Base-by-base conservation (phyloP, 495 filamentous ascomycete species). In the Cercophora samala region DNA sequence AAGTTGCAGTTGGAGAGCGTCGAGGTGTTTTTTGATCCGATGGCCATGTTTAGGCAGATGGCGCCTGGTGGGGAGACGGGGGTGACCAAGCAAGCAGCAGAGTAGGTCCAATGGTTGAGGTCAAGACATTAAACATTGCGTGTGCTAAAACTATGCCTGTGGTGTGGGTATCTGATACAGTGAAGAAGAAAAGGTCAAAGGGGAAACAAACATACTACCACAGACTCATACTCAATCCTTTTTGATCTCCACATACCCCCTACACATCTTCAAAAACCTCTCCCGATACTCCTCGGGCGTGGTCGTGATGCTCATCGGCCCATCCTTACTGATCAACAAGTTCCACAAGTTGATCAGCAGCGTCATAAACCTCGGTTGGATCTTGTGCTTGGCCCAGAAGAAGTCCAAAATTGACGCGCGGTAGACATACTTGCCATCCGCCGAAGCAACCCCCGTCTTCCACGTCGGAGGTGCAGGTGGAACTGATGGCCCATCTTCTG, bases 221-320 rank as follows among this genome's bases (percentile, higher is more conserved):
- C 17, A 42, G 32, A 62, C 55, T 26, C 15, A 56, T 32, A 23
- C 61, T 29, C 46, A 67, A 1, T 72, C 69, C 52, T 75, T 77
- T 58, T 79, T 71, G 1, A 88, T 72, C 73, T 88, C 82, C 5
- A 90, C 76, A 69, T 86, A 79, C 5, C 74, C 79, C 55, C 77
- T 69, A 17, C 88, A 82, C 88, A 91, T 89, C 58, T 77, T 76
- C 65, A 90, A 67, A 65, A 91, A 91, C 64, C 89, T 83, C 70
- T 82, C 71, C 5, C 86, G 79, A 73, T 91, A 91, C 72, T 91
- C 89, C 4, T 82, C 76, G 0, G 87, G 82, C 4, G 85, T 86
- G 0, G 89, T 87, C 0, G 89, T 91, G 65, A 91, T 89, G 60
- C 84, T 88, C 89, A 91, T 91, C 5, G 82, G 87, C 0, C 88